Percentiles rank a stretch among this genome's conserved stretches.
phyloP scores from a whole-genome alignment of 2,329 filamentous ascomycete species.

The Botrytis deweyae region DNA sequence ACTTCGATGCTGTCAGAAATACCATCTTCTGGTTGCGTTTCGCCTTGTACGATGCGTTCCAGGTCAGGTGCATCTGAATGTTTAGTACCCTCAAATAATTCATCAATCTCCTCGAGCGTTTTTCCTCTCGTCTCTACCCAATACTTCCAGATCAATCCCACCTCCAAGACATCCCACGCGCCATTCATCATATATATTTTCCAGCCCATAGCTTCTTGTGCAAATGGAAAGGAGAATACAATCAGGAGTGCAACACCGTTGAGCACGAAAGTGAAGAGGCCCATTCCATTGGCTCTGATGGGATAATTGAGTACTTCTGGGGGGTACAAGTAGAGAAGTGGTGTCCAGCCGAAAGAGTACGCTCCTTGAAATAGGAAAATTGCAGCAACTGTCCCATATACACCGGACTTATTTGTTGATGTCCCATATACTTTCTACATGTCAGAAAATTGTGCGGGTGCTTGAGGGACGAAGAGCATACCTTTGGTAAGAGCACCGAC shows the following conservation, averaged over 20 bases:
- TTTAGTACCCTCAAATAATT: slow-evolving; percentile 36
- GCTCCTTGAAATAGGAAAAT: slow-evolving; percentile 54
- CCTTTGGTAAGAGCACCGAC: slow-evolving; percentile 55
- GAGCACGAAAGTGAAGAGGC: slow-evolving; percentile 40
- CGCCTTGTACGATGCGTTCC: slow-evolving; percentile 16
- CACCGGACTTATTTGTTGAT: slow-evolving; percentile 27
- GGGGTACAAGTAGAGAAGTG: slow-evolving; percentile 49
- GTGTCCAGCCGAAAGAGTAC: slow-evolving; percentile 53
- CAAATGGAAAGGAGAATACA: slow-evolving; percentile 46
- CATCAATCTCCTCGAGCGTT: slow-evolving; percentile 42
- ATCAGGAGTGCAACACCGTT: slow-evolving; percentile 41
- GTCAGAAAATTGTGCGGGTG: background rate
- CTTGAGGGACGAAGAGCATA: slow-evolving; percentile 31
- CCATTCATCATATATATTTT: slow-evolving; percentile 49
- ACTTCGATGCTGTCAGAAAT: background rate
- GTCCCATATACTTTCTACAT: slow-evolving; percentile 21
- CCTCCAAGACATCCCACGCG: slow-evolving; percentile 22
- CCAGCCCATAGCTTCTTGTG: slow-evolving; percentile 46
- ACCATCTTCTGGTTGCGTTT: background rate
- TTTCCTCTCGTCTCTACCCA: slow-evolving; percentile 43
- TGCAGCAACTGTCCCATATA: slow-evolving; percentile 47
- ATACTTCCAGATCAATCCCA: slow-evolving; percentile 25
- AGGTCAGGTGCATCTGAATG: slow-evolving; percentile 30
- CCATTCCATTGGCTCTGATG: slow-evolving; percentile 50
- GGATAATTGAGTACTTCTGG: slow-evolving; percentile 51